Base-by-base conservation (phyloP, 2,329 filamentous ascomycete genomes). In the Dactylonectria estremocensis region DNA sequence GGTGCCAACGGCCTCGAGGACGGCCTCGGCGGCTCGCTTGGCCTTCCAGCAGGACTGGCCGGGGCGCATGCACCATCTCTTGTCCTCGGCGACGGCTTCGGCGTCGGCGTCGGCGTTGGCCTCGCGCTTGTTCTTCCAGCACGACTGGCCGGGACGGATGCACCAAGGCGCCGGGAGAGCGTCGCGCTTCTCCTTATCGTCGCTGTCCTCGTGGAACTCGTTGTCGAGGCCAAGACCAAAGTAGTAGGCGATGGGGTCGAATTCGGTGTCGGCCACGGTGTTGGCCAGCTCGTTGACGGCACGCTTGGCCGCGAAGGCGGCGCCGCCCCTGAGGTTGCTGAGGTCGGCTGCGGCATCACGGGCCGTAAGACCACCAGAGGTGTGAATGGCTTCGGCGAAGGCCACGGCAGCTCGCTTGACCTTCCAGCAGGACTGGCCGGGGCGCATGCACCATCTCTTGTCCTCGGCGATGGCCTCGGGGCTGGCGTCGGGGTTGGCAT, bases 371-470 rank as follows among this genome's bases (percentile, higher is more conserved):
- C 69, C 64, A 22, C 72, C 75, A 22, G 71, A 71, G 22, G 75
- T 64, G 33, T 59, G 67, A 46, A 78, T 69, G 68, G 79, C 74
- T 18, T 73, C 70, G 54, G 79, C 75, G 59, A 82, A 74, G 31
- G 80, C 80, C 55, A 81, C 80, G 37, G 80, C 82, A 22, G 80
- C 80, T 56, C 81, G 81, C 76, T 81, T 83, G 61, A 77, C 78
- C 71, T 83, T 82, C 74, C 76, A 77, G 79, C 84, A 86, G n/a
- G 77, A 72, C 65, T 81, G 77, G 37, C 84, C 83, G 33, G 77
- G 77, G 43, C 77, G 74, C 68, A 79, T 70, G 74, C 84, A 85
- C 70, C 78, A 79, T 28, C 24, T 28, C 24, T 28, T 28, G 24
- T 28, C 70, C 56, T 73, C 74, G 59, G 73, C 72, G 14, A 80